Evolutionary conservation across 139 green algal species (phyloP).

Genomic region (Prasinococcaceae sp.): DNA sequence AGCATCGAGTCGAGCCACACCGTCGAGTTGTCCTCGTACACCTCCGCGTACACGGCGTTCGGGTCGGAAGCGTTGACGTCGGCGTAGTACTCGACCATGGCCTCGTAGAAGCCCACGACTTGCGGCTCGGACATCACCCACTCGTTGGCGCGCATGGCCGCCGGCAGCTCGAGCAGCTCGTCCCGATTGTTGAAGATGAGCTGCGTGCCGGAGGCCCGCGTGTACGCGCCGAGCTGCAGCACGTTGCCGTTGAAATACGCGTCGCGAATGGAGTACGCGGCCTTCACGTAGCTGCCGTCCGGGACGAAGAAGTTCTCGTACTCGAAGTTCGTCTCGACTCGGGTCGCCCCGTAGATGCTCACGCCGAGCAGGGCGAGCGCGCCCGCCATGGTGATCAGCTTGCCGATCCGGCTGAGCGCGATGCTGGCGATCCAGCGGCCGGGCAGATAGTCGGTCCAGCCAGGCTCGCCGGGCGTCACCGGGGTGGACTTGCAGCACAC

Average conservation of each 20-base stretch:
- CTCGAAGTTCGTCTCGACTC: constrained; percentile 5
- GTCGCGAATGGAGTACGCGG: constrained; percentile 16
- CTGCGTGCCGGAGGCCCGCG: constrained; percentile 6
- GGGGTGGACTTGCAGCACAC: no score
- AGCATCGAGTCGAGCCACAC: background rate
- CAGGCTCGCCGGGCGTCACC: no score
- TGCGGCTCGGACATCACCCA: background rate
- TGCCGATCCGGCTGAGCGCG: no score
- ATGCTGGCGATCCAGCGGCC: no score
- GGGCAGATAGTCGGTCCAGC: no score
- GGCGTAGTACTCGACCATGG: constrained; percentile 12
- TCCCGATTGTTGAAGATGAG: constrained; percentile 29
- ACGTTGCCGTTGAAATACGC: constrained; percentile 21
- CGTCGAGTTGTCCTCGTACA: background rate
- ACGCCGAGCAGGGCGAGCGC: no score
- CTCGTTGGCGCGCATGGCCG: background rate
- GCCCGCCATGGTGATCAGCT: no score
- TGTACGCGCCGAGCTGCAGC: constrained; percentile 22
- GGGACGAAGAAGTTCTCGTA: constrained; percentile 24
- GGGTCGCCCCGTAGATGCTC: background rate
- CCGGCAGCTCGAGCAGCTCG: constrained; percentile 15
- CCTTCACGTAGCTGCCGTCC: constrained; percentile 20
- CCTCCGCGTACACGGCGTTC: background rate
- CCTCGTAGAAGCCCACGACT: constrained; percentile 12
- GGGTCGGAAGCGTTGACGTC: background rate